Conservation (phyloP, 2,329 filamentous ascomycete species). For the Fusarium sp. region DNA sequence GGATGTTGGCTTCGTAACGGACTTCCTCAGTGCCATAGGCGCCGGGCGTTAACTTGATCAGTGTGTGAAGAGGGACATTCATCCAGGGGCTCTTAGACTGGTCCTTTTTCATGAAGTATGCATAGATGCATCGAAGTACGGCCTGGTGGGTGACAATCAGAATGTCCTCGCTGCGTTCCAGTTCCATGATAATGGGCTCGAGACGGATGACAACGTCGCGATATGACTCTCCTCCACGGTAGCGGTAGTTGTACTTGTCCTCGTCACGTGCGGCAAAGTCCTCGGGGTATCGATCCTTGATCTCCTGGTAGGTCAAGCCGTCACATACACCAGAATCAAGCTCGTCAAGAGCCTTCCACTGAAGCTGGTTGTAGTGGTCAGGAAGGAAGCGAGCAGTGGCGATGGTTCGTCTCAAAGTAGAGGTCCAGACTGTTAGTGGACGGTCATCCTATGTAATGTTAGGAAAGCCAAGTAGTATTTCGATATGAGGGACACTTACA, state of each 20-base stretch:
- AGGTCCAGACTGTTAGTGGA: slow-evolving; percentile 71
- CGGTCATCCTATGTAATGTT: slow-evolving; percentile 62
- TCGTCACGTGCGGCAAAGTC: slow-evolving; percentile 96
- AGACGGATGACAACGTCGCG: slow-evolving; percentile 97
- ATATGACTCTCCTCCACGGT: slow-evolving; percentile 94
- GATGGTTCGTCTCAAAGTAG: slow-evolving; percentile 81
- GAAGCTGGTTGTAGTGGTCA: slow-evolving; percentile 86
- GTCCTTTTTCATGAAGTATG: slow-evolving; percentile 98
- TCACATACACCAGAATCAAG: slow-evolving; percentile 97
- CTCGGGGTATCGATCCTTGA: slow-evolving; percentile 89
- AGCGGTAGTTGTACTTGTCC: slow-evolving; percentile 99
- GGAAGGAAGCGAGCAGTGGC: slow-evolving; percentile 88
- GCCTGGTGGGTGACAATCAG: slow-evolving; percentile 98
- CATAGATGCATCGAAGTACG: slow-evolving; percentile 95
- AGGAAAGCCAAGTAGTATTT: slow-evolving; percentile 7
- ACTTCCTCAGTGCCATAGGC: slow-evolving; percentile 95
- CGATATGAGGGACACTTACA: slow-evolving; percentile 61
- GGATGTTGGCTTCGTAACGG: slow-evolving; percentile 88
- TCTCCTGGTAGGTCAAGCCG: slow-evolving; percentile 94
- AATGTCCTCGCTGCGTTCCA: slow-evolving; percentile 95
- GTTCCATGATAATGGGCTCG: slow-evolving; percentile 99
- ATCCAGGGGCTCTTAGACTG: slow-evolving; percentile 97
- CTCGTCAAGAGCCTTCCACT: slow-evolving; percentile 99
- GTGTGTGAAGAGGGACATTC: slow-evolving; percentile 94
- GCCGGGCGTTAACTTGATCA: slow-evolving; percentile 95